Conservation (phyloP, 1,284 basidiomycete species). For the Phylloporus sp. region DNA sequence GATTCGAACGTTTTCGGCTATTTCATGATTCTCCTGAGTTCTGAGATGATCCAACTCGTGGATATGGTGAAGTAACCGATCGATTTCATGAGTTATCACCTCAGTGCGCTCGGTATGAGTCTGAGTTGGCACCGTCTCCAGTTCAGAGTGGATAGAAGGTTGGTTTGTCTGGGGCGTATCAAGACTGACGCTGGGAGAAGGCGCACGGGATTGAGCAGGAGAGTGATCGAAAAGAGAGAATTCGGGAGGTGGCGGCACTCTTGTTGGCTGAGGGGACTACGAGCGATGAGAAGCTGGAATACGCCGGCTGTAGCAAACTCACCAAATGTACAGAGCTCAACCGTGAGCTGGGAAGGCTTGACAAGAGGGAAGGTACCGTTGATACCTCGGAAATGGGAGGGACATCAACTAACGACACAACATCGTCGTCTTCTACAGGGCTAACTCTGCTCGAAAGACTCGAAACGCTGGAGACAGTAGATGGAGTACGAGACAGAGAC, state of each 20-base stretch:
- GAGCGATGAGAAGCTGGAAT: slow-evolving; percentile 3
- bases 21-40: slow-evolving; percentile 61
- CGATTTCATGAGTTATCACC: slow-evolving; percentile 66
- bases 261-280: slow-evolving; percentile 34
- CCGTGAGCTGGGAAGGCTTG: slow-evolving; percentile 33
- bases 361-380: slow-evolving; percentile 62
- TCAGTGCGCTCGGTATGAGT: slow-evolving; percentile 36
- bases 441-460: slow-evolving; percentile 41
- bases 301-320: slow-evolving; percentile 31
- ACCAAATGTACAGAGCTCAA: slow-evolving; percentile 37
- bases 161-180: slow-evolving; percentile 64
- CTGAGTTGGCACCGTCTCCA: slow-evolving; percentile 51
- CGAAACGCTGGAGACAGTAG: slow-evolving; percentile 40
- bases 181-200: slow-evolving; percentile 60
- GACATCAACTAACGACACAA: slow-evolving; percentile 34
- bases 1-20: slow-evolving; percentile 61
- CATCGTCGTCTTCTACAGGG: slow-evolving; percentile 39
- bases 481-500: slow-evolving; percentile 43
- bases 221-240: slow-evolving; percentile 36
- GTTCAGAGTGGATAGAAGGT: slow-evolving; percentile 58
- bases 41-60: slow-evolving; percentile 60
- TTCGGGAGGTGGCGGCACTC: slow-evolving; percentile 43
- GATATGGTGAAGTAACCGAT: slow-evolving; percentile 66
- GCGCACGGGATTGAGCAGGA: slow-evolving; percentile 31
- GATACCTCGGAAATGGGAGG: slow-evolving; percentile 36